Conservation (phyloP, 805 yeast genomes). For the Ogataea saltuana region DNA sequence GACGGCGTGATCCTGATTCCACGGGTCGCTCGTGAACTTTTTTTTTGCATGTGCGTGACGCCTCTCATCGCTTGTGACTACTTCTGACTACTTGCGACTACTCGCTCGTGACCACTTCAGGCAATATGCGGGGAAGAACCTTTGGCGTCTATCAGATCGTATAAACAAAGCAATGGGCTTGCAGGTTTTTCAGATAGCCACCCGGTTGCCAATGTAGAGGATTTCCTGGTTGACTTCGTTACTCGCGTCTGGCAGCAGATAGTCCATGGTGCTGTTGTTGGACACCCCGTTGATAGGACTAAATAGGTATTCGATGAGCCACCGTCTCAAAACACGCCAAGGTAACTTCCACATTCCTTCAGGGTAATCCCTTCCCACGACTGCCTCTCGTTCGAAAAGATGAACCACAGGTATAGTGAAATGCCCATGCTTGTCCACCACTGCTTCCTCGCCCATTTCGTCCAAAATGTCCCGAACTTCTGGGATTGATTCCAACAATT, state of each 20-base stretch:
- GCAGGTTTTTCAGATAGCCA: constrained; percentile 10
- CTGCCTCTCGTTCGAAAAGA: constrained; percentile 28
- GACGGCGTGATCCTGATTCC: background rate
- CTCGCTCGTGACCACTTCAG: background rate
- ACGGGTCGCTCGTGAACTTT: too few relatives aligned
- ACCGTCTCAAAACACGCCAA: constrained; percentile 10
- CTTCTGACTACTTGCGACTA: too few relatives aligned
- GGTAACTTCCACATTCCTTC: constrained; percentile 5
- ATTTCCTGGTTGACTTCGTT: constrained; percentile 23
- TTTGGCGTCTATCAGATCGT: background rate
- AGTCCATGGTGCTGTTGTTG: constrained; percentile 22
- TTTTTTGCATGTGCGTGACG: too few relatives aligned
- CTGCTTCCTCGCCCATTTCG: constrained; percentile 11
- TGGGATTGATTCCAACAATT: constrained; percentile 20
- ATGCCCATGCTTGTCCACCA: constrained; percentile 9
- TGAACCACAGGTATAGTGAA: constrained; percentile 29
- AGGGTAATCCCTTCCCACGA: constrained; percentile 17
- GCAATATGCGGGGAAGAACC: constrained; percentile 3
- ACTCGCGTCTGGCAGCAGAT: constrained; percentile 18
- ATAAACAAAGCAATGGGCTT: background rate
- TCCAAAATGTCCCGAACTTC: constrained; percentile 14
- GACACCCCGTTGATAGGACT: constrained; percentile 22
- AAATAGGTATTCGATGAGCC: constrained; percentile 19
- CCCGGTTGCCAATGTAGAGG: constrained; percentile 25
- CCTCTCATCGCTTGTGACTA: too few relatives aligned